Percentiles rank a stretch among this genome's conserved stretches.
Conservation (phyloP, 352 stramenopile species). For the Globisporangium mamillatum region DNA sequence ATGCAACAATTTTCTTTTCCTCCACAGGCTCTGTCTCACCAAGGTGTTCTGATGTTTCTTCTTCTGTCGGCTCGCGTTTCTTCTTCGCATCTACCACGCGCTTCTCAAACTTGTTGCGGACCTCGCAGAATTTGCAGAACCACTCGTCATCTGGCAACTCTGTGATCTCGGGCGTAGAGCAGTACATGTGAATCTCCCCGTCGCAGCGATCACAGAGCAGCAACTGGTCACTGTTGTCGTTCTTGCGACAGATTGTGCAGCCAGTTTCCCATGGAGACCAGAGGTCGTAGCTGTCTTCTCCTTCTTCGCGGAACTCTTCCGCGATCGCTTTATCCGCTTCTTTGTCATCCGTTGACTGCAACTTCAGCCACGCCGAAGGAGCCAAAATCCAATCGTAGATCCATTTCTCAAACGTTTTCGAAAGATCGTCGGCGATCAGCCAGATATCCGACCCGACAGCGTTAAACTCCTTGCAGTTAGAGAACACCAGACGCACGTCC, state of each 20-base stretch:
- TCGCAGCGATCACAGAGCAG: slow-evolving; percentile 87
- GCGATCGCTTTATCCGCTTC: slow-evolving; percentile 45
- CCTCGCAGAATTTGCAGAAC: slow-evolving; percentile 74
- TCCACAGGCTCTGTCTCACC: slow-evolving; percentile 9
- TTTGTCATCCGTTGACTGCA: slow-evolving; percentile 44
- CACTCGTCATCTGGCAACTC: slow-evolving; percentile 77
- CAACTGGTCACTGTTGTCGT: slow-evolving; percentile 72
- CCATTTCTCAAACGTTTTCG: slow-evolving; percentile 85
- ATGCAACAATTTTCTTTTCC: slow-evolving; percentile 3
- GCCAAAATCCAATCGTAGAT: slow-evolving; percentile 84
- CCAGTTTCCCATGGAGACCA: slow-evolving; percentile 80
- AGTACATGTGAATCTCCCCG: slow-evolving; percentile 86
- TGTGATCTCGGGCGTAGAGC: slow-evolving; percentile 63
- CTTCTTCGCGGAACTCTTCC: slow-evolving; percentile 62
- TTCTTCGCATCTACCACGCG: slow-evolving; percentile 19
- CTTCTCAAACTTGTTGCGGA: slow-evolving; percentile 50
- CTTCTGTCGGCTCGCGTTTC: slow-evolving; percentile 3
- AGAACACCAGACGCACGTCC: slow-evolving; percentile 84
- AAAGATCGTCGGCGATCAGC: slow-evolving; percentile 60
- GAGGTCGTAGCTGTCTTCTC: slow-evolving; percentile 59
- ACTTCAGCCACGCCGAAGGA: slow-evolving; percentile 77
- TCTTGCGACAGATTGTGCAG: slow-evolving; percentile 75
- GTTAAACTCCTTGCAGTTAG: slow-evolving; percentile 88
- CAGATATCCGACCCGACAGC: slow-evolving; percentile 79
- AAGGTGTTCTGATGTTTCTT: background rate